phyloP scores from a whole-genome alignment of 495 filamentous ascomycete species.

The Aspergillus panamensis region DNA sequence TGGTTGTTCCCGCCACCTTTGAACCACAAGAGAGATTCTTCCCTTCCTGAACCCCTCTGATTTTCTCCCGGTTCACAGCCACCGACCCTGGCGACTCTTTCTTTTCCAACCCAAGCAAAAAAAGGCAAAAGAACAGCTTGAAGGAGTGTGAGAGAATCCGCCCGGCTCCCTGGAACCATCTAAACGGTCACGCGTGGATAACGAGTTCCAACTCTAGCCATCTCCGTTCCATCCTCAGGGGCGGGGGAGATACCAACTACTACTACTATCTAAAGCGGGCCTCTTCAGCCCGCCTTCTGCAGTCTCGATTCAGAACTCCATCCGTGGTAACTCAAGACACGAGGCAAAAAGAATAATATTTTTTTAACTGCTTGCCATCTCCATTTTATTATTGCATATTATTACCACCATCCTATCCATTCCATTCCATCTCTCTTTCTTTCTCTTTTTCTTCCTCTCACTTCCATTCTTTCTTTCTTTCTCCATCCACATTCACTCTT shows the following conservation, averaged over 20 bases:
- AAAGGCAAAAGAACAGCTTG: neutral
- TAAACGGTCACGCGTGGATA: slow-evolving; percentile 4
- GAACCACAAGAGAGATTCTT: slow-evolving; percentile 7
- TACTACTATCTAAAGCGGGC: slow-evolving; percentile 11
- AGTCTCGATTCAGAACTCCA: slow-evolving; percentile 13
- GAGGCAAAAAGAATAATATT: slow-evolving; percentile 11
- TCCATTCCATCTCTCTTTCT: slow-evolving; percentile 18
- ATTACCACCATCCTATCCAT: slow-evolving; percentile 5
- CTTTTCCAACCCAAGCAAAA: neutral
- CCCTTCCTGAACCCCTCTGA: slow-evolving; percentile 2
- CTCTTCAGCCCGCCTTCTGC: slow-evolving; percentile 5
- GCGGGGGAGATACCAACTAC: slow-evolving; percentile 14
- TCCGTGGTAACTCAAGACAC: slow-evolving; percentile 17
- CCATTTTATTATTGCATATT: slow-evolving; percentile 6
- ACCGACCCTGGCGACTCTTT: neutral
- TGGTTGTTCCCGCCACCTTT: slow-evolving; percentile 3
- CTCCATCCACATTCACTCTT: neutral
- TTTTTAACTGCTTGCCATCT: neutral
- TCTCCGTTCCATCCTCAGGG: slow-evolving; percentile 9
- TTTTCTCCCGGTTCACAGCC: slow-evolving; percentile 7
- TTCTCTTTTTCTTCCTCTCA: slow-evolving; percentile 14
- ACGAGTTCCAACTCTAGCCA: neutral
- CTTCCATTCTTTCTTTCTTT: slow-evolving; percentile 13
- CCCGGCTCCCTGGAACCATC: slow-evolving; percentile 6
- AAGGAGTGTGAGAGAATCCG: slow-evolving; percentile 2